Evolutionary conservation across 305 asterid genomes (phyloP).

Genomic region (Caryopteris hybrid): DNA sequence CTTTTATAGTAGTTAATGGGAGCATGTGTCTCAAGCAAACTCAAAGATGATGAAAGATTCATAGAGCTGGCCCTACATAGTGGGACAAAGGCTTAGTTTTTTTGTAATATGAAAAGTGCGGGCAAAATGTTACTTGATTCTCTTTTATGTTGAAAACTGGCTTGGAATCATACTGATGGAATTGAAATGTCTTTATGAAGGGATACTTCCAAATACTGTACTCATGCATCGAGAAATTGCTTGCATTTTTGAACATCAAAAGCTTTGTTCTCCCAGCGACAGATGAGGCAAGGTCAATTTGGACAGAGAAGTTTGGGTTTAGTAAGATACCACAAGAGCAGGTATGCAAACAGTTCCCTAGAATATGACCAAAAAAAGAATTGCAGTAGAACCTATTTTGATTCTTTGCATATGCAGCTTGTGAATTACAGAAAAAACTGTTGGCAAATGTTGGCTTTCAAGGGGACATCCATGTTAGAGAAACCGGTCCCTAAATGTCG

Average conservation of each 20-base stretch:
- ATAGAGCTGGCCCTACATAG: too few species aligned
- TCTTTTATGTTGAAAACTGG: neutral
- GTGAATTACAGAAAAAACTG: constrained; percentile 54
- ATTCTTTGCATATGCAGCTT: constrained; percentile 50
- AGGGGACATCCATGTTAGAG: constrained; percentile 84
- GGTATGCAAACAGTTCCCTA: constrained; percentile 29
- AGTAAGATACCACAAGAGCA: constrained; percentile 54
- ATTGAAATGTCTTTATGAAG: constrained; percentile 38
- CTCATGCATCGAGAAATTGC: constrained; percentile 85
- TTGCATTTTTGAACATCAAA: constrained; percentile 66
- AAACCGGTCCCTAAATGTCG: constrained; percentile 66
- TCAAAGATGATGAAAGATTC: too few species aligned
- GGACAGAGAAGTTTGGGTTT: constrained; percentile 90
- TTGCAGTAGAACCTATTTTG: neutral
- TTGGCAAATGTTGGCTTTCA: constrained; percentile 88
- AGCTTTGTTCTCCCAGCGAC: constrained; percentile 88
- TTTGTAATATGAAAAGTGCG: neutral
- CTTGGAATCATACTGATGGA: constrained; percentile 15
- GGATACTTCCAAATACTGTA: constrained; percentile 82
- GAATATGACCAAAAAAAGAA: neutral
- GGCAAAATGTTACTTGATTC: neutral
- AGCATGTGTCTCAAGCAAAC: neutral
- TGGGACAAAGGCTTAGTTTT: too few species aligned
- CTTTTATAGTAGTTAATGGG: neutral
- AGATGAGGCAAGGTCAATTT: constrained; percentile 78